Evolutionary conservation across 2,329 filamentous ascomycete genomes (phyloP).

Genomic region (Ascochyta lentis): DNA sequence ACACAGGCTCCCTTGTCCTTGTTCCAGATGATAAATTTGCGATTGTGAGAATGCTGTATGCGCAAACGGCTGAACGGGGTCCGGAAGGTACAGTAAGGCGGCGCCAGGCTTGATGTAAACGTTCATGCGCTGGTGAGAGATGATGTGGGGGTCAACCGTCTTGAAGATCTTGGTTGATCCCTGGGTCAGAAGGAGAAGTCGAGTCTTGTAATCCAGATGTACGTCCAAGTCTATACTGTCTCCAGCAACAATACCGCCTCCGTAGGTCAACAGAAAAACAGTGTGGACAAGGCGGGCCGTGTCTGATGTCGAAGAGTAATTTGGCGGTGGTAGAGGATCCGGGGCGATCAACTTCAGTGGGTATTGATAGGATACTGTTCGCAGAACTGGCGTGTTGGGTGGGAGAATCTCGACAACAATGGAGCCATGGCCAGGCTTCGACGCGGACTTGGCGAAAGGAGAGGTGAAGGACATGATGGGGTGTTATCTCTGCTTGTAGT

Average conservation of each 20-base stretch:
- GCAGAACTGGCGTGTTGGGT: slow-evolving; percentile 72
- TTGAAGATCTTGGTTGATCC: slow-evolving; percentile 98
- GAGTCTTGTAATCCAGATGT: slow-evolving; percentile 67
- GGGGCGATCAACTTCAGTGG: slow-evolving; percentile 93
- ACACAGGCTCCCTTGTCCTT: slow-evolving; percentile 68
- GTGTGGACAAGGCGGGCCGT: slow-evolving; percentile 66
- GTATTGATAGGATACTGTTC: slow-evolving; percentile 85
- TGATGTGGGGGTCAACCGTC: slow-evolving; percentile 59
- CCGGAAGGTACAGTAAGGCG: slow-evolving; percentile 74
- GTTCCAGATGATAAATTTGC: slow-evolving; percentile 72
- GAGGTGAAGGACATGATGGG: slow-evolving; percentile 55
- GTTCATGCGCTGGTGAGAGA: slow-evolving; percentile 58
- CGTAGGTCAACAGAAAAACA: slow-evolving; percentile 91
- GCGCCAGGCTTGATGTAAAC: slow-evolving; percentile 57
- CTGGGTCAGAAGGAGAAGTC: slow-evolving; percentile 67
- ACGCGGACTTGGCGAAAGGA: slow-evolving; percentile 78
- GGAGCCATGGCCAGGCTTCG: slow-evolving; percentile 76
- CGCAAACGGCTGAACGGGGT: slow-evolving; percentile 91
- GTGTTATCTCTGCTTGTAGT: slow-evolving; percentile 15
- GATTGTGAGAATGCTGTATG: slow-evolving; percentile 83
- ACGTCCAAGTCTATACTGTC: slow-evolving; percentile 80
- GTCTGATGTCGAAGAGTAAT: slow-evolving; percentile 15
- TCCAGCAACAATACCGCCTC: slow-evolving; percentile 88
- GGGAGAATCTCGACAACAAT: slow-evolving; percentile 78
- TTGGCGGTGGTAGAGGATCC: slow-evolving; percentile 66